Evolutionary conservation across 2,329 filamentous ascomycete species (phyloP).

Genomic region (Aspergillus cejpii): DNA sequence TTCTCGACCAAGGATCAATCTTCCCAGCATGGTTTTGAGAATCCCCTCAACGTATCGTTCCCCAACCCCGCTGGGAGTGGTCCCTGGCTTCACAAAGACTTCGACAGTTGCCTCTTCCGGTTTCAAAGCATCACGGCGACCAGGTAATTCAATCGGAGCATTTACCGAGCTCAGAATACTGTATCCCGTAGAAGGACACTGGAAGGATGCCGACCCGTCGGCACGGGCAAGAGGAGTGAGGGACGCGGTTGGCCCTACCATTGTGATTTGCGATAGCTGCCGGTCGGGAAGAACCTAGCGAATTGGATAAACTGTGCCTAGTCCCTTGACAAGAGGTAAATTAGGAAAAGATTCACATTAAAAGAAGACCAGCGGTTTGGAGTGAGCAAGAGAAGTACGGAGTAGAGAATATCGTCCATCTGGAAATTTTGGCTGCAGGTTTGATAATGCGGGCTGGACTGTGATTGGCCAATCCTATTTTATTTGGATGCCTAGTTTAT

Average conservation of each 20-base stretch:
- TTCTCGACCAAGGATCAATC: conserved; percentile 40
- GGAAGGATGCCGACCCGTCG: conserved; percentile 39
- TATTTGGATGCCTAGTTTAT: no score
- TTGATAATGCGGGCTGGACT: conserved; percentile 1
- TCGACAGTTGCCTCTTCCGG: conserved; percentile 87
- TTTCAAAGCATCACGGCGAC: conserved; percentile 72
- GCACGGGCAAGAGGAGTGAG: conserved; percentile 32
- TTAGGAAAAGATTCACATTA: not conserved
- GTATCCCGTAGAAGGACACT: conserved; percentile 53
- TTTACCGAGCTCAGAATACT: conserved; percentile 81
- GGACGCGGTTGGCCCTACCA: conserved; percentile 33
- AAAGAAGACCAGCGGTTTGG: not conserved
- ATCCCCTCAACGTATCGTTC: conserved; percentile 72
- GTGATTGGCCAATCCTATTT: conserved; percentile 2
- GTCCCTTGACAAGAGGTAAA: not conserved
- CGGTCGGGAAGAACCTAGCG: not conserved
- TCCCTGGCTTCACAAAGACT: conserved; percentile 78
- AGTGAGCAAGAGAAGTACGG: not conserved
- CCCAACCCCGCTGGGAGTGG: conserved; percentile 75
- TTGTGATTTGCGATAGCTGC: conserved; percentile 12
- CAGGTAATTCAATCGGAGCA: conserved; percentile 77
- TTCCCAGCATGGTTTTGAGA: conserved; percentile 32
- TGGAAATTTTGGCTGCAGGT: not conserved
- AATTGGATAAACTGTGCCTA: no score
- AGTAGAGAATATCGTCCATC: not conserved